phyloP scores from a whole-genome alignment of 2,329 filamentous ascomycete genomes.

The Calonectria crousiana region DNA sequence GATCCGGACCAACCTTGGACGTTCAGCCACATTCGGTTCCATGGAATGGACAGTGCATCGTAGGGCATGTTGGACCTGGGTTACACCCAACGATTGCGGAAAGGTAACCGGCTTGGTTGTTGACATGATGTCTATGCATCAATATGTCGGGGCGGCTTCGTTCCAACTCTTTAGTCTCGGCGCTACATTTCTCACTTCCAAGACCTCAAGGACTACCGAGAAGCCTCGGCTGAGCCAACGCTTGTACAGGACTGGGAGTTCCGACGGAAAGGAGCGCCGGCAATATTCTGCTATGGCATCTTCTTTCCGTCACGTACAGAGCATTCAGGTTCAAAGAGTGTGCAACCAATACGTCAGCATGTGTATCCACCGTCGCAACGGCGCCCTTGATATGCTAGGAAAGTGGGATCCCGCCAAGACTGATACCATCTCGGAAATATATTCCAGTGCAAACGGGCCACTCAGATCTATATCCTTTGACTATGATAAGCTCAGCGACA shows the following conservation, averaged over 20 bases:
- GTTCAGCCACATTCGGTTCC: conserved; percentile 13
- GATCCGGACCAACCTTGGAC: conserved; percentile 9
- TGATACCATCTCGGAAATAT: neutral
- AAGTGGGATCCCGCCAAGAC: conserved; percentile 8
- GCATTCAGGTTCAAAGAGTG: conserved; percentile 4
- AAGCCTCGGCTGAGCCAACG: neutral
- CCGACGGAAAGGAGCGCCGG: neutral
- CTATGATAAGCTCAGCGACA: neutral
- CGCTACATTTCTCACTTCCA: neutral
- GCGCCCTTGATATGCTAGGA: conserved; percentile 4
- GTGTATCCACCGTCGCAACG: conserved; percentile 7
- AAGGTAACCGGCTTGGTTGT: conserved; percentile 18
- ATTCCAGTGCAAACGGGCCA: neutral
- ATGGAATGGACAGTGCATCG: neutral
- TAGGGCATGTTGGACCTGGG: conserved; percentile 2
- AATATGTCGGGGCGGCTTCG: neutral
- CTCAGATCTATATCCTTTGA: conserved; percentile 4
- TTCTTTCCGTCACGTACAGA: neutral
- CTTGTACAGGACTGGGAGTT: neutral
- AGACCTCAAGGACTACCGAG: neutral
- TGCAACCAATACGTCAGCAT: neutral
- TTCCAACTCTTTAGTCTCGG: conserved; percentile 3
- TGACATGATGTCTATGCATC: conserved; percentile 7
- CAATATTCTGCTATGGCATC: conserved; percentile 1
- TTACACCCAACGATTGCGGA: conserved; percentile 14